Evolutionary conservation across 139 green algal species (phyloP).

Genomic region (Auxenochlorella pyrenoidosa): DNA sequence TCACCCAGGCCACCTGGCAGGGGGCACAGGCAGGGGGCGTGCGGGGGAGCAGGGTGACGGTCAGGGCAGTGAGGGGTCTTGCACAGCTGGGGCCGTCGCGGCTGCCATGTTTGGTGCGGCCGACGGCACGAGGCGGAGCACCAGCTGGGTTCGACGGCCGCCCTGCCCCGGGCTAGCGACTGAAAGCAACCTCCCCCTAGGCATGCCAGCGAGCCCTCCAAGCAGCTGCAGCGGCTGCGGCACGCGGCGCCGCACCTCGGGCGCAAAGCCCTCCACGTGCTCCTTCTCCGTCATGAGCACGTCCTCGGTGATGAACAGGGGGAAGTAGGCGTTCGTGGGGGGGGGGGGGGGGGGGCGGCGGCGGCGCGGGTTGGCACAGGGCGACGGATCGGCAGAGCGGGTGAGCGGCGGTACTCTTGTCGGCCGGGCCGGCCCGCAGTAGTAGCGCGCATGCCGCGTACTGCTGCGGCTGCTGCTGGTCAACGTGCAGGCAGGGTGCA

Average conservation of each 20-base stretch:
- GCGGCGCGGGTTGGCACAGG: no score
- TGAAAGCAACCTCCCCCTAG: no score
- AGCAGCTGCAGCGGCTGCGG: not conserved
- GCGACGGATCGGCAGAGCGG: no score
- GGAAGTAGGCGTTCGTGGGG: constrained; percentile 96
- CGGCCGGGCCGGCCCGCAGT: no score
- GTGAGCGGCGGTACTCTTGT: no score
- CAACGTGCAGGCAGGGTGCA: not conserved
- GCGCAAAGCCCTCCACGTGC: constrained; percentile 95
- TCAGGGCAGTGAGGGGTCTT: not conserved
- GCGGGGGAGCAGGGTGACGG: not conserved
- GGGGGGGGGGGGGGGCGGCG: not conserved
- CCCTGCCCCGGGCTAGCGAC: no score
- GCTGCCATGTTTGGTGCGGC: no score
- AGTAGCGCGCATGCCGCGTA: no score
- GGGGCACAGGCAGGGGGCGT: constrained; percentile 25
- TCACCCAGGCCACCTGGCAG: constrained; percentile 90
- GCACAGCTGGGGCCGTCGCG: no score
- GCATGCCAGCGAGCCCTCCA: no score
- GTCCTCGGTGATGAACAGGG: constrained; percentile 98
- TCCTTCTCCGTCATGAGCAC: constrained; percentile 97
- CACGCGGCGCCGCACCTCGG: constrained; percentile 57
- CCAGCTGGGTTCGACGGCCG: no score
- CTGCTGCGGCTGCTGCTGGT: not conserved
- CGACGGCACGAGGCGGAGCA: no score